These are phyloP conservation scores for Tetragonia tetragonoides DNA, from an alignment of 148 eudicot genomes.

Conservation along the genomic window DNA sequence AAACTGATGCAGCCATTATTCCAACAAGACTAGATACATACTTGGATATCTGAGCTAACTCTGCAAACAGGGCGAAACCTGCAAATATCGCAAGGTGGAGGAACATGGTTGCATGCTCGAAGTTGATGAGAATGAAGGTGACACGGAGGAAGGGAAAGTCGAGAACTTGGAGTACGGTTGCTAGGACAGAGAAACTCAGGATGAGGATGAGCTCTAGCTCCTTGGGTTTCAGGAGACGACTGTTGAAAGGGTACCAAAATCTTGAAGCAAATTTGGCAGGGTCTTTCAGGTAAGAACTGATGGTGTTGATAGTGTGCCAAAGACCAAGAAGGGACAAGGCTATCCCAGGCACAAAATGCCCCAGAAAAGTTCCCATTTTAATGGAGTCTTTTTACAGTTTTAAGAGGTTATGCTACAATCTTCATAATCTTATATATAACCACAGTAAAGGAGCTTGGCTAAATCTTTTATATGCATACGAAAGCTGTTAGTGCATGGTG, in stretches of 20 bases:
- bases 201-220: conserved; percentile 61
- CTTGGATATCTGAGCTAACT: conserved; percentile 37
- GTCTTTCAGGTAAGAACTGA: conserved; percentile 45
- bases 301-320: conserved; percentile 63
- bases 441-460: background rate
- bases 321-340: conserved; percentile 65
- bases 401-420: background rate
- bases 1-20: conserved; percentile 63
- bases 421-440: conserved; percentile 2
- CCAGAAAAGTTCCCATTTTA: conserved; percentile 73
- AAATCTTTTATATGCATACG: background rate
- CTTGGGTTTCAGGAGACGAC: conserved; percentile 33
- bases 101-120: conserved; percentile 87
- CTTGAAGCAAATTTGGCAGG: conserved; percentile 41
- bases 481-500: conserved; percentile 15
- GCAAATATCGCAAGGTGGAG: conserved; percentile 69
- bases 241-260: conserved; percentile 59
- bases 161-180: conserved; percentile 50
- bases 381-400: background rate
- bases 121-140: conserved; percentile 50
- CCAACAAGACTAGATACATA: conserved; percentile 42
- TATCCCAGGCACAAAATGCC: conserved; percentile 77
- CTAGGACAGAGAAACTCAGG: conserved; percentile 54
- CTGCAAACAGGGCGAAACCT: conserved; percentile 55
- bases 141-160: conserved; percentile 43